phyloP scores from a whole-genome alignment of 768 basidiomycete genomes.

The Phaffia tasmanica region DNA sequence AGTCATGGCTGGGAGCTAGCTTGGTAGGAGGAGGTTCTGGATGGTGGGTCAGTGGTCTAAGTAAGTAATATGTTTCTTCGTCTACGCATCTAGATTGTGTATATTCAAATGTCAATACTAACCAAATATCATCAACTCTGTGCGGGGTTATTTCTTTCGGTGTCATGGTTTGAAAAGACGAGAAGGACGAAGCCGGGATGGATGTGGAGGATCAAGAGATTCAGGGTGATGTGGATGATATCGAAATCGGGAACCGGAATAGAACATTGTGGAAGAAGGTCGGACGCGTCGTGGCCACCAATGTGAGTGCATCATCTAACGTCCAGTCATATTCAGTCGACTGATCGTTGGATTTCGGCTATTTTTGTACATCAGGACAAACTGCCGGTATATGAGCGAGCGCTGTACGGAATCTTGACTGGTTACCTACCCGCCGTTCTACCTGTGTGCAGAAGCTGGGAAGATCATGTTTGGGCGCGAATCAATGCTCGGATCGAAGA shows the following conservation, averaged over 20 bases:
- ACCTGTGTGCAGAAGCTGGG: constrained; percentile 75
- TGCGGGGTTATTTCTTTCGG: constrained; percentile 34
- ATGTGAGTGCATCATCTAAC: constrained; percentile 44
- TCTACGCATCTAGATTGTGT: too few relatives aligned
- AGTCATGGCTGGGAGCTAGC: constrained; percentile 39
- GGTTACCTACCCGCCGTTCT: constrained; percentile 56
- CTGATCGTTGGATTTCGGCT: neutral
- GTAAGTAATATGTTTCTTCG: neutral
- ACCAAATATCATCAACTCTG: too few relatives aligned
- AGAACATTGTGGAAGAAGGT: constrained; percentile 77
- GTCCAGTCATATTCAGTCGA: neutral
- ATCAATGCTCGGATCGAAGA: constrained; percentile 63
- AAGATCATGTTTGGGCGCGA: constrained; percentile 90
- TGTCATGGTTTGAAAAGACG: constrained; percentile 42
- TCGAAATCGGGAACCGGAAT: constrained; percentile 63
- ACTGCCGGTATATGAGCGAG: constrained; percentile 63
- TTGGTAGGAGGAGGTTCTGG: constrained; percentile 21
- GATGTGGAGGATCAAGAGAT: constrained; percentile 32
- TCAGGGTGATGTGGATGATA: constrained; percentile 34
- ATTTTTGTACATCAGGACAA: constrained; percentile 40
- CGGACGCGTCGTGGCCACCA: constrained; percentile 66
- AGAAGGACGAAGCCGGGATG: constrained; percentile 26
- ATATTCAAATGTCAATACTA: too few relatives aligned
- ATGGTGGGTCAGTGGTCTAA: constrained; percentile 23
- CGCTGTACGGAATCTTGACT: constrained; percentile 71